These are phyloP conservation scores for Leucogyrophana mollusca DNA, from an alignment of 768 basidiomycete species.

Conservation along the genomic window DNA sequence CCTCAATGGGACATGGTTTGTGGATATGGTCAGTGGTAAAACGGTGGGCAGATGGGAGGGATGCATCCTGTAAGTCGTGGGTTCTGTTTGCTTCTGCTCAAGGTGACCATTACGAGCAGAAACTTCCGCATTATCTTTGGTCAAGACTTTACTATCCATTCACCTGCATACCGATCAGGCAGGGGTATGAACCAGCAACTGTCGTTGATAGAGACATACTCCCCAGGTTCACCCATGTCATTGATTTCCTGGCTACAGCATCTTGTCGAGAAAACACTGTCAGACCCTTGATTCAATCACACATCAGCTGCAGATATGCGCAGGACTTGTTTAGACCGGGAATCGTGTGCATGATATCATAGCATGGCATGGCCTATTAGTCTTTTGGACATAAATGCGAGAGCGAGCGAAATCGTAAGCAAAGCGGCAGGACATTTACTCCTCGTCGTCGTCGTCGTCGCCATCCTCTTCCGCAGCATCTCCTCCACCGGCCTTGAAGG, in stretches of 20 bases:
- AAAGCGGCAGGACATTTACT: constrained; percentile 41
- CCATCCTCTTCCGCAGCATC: constrained; percentile 39
- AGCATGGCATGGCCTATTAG: constrained; percentile 16
- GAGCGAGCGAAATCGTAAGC: not conserved
- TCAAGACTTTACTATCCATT: constrained; percentile 49
- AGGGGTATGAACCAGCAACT: constrained; percentile 40
- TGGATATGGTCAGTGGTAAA: constrained; percentile 64
- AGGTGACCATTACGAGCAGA: constrained; percentile 31
- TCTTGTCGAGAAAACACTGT: constrained; percentile 42
- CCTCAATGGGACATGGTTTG: constrained; percentile 68
- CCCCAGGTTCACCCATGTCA: constrained; percentile 27
- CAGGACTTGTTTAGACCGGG: constrained; percentile 3
- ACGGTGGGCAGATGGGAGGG: constrained; percentile 79
- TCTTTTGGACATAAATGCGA: constrained; percentile 12
- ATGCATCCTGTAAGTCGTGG: constrained; percentile 61
- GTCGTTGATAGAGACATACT: constrained; percentile 39
- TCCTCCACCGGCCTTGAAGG: constrained; percentile 73
- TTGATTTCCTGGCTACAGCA: constrained; percentile 57
- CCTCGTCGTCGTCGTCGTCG: constrained; percentile 53
- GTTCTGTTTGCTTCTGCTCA: not conserved
- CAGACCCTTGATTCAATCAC: constrained; percentile 15
- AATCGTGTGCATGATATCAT: constrained; percentile 17
- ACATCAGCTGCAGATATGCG: too few species aligned
- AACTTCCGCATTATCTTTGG: constrained; percentile 62
- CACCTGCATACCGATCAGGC: constrained; percentile 56